Conservation (phyloP, 2,329 filamentous ascomycete genomes). For the Fusarium xyrophilum region DNA sequence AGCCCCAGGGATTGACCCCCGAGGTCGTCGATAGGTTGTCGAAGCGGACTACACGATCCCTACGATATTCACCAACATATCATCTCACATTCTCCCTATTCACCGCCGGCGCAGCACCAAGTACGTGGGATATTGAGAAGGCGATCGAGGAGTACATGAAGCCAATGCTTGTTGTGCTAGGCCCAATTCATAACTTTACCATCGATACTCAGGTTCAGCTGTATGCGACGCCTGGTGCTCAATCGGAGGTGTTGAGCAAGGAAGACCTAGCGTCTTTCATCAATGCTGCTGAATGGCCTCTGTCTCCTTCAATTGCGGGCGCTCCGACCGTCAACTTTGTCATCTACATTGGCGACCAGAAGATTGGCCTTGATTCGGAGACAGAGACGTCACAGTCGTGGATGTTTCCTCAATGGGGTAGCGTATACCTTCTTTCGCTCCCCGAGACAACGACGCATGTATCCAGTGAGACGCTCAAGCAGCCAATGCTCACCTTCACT, state of each 20-base stretch:
- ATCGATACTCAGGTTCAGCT: slow-evolving; percentile 96
- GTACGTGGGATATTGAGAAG: slow-evolving; percentile 87
- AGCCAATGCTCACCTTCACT: slow-evolving; percentile 87
- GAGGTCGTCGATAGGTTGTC: slow-evolving; percentile 63
- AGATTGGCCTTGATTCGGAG: slow-evolving; percentile 61
- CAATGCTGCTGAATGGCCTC: slow-evolving; percentile 96
- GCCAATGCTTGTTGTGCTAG: slow-evolving; percentile 80
- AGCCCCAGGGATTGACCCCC: slow-evolving; percentile 55
- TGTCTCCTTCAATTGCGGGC: slow-evolving; percentile 90
- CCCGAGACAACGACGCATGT: slow-evolving; percentile 59
- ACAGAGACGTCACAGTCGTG: slow-evolving; percentile 69
- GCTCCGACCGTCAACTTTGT: slow-evolving; percentile 97
- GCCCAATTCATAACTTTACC: slow-evolving; percentile 90
- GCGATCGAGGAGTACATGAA: slow-evolving; percentile 82
- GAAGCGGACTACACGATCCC: slow-evolving; percentile 79
- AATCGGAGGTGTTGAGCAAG: slow-evolving; percentile 72
- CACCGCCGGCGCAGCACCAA: slow-evolving; percentile 77
- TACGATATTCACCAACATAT: slow-evolving; percentile 93
- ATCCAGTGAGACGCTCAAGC: slow-evolving; percentile 70
- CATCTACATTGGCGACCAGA: slow-evolving; percentile 83
- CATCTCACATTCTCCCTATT: slow-evolving; percentile 97
- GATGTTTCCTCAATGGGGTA: slow-evolving; percentile 96
- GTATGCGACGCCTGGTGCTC: slow-evolving; percentile 76
- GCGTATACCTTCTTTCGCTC: slow-evolving; percentile 65
- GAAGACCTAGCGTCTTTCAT: slow-evolving; percentile 94